A percentile compares a stretch with the other conserved stretches of the same genome.
phyloP scores from a whole-genome alignment of 2,329 filamentous ascomycete species.

The Akanthomyces dipterigenus region DNA sequence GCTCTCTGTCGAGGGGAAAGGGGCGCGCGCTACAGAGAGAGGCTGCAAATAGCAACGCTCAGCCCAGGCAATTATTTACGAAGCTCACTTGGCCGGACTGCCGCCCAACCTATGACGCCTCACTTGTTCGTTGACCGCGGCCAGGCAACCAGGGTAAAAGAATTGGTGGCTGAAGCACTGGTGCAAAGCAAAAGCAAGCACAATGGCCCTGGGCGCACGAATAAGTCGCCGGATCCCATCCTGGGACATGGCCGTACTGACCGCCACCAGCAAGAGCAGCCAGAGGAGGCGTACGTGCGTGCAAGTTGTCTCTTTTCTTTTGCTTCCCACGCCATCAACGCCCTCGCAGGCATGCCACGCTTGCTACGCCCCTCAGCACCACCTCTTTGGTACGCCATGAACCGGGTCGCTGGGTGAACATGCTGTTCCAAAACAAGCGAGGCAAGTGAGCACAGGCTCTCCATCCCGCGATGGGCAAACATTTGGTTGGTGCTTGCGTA shows the following conservation, averaged over 20 bases:
- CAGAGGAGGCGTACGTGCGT: not conserved
- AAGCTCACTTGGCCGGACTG: not conserved
- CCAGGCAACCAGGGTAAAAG: not conserved
- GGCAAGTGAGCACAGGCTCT: not conserved
- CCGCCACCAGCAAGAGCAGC: not conserved
- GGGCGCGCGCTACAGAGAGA: slow-evolving; percentile 7
- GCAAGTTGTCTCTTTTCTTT: slow-evolving; percentile 8
- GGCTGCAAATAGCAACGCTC: not conserved
- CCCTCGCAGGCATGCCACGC: slow-evolving; percentile 5
- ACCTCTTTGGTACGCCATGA: not conserved
- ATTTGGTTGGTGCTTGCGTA: not conserved
- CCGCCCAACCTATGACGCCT: slow-evolving; percentile 7
- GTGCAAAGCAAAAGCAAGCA: slow-evolving; percentile 3
- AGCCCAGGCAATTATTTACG: not conserved
- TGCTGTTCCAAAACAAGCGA: slow-evolving; percentile 1
- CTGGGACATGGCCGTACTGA: slow-evolving; percentile 1
- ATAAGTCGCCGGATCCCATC: slow-evolving; percentile 6
- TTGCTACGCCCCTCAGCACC: not conserved
- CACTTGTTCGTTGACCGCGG: not conserved
- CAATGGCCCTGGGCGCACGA: not conserved
- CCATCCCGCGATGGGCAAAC: not conserved
- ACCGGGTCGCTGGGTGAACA: slow-evolving; percentile 10
- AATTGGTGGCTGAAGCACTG: slow-evolving; percentile 1
- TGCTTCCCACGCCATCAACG: not conserved
- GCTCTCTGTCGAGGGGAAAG: not conserved